phyloP scores from a whole-genome alignment of 371 early-diverging fungal species.

The Syncephalastrum monosporum region DNA sequence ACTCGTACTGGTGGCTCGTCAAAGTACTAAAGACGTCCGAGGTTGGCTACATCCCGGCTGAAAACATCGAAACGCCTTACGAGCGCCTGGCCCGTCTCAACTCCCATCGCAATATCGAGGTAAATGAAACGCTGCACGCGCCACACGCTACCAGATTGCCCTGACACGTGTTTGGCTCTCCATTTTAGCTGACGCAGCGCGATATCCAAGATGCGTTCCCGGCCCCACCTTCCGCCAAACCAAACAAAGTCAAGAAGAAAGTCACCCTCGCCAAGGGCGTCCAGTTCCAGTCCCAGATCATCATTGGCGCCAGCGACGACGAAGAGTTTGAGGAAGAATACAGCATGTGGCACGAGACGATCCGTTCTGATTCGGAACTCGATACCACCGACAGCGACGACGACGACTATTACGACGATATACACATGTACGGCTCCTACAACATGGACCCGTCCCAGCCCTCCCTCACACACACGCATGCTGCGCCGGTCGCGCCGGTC shows the following conservation, averaged over 20 bases:
- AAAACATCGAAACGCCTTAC: conserved; percentile 94
- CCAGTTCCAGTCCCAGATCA: conserved; percentile 49
- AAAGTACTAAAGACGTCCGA: conserved; percentile 84
- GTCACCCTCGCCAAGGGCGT: conserved; percentile 48
- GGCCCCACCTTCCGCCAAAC: conserved; percentile 39
- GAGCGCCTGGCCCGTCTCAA: conserved; percentile 92
- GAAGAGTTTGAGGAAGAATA: conserved; percentile 54
- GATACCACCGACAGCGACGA: conserved; percentile 22
- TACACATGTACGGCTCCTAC: conserved; percentile 7
- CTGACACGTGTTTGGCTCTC: conserved; percentile 2
- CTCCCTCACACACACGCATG: too few relatives aligned
- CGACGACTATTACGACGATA: conserved; percentile 28
- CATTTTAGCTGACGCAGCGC: conserved; percentile 32
- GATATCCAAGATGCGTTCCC: conserved; percentile 50
- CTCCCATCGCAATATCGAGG: conserved; percentile 77
- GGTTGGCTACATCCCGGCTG: conserved; percentile 96
- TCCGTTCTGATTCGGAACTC: conserved; percentile 23
- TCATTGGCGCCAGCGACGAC: conserved; percentile 49
- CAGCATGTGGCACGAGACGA: conserved; percentile 46
- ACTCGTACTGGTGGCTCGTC: conserved; percentile 98
- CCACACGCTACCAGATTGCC: neutral
- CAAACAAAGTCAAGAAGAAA: conserved; percentile 26
- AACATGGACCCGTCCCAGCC: too few relatives aligned
- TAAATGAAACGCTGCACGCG: conserved; percentile 7
- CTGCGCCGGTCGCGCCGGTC: too few relatives aligned